Evolutionary conservation across 306 rosid genomes (phyloP), one percentile per base, ranked within the genome.

Genomic region (Oxytropis ochrocephala): DNA sequence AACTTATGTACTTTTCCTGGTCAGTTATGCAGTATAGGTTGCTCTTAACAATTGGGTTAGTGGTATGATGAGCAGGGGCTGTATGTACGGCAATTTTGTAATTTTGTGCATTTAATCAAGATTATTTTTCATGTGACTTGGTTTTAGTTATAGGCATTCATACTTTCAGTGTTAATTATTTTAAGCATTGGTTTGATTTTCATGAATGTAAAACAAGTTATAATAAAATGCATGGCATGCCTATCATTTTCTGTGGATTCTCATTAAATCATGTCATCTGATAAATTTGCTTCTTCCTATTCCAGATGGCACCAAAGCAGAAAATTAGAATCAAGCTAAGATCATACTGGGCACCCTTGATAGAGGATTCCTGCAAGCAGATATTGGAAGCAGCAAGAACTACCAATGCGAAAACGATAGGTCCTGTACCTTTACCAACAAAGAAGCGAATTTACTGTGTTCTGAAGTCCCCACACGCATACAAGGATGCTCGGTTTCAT

Each of bases 291-390:
- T 18, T 73, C n/a, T 69, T 71, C 67, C 27, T 42, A 35, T 84
- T 77, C 61, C 87, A 93, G 99, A 64, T 85, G 75, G 89, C 92
- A 12, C 97, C 99, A 3, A 94, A 91, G 91, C 96, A 88, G 84
- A 94, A 88, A 74, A 94, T 94, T 32, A 84, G 99, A 85, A 94
- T 94, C 78, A 94, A 94, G 70, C 96, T 94, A 36, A 88, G 99
- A 72, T 94, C 99, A 39, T 94, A 94, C 79, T 91, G 91, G 87
- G 97, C 87, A 52, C 85, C 88, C 10, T 78, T 94, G 72, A 88
- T 94, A 53, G 99, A 94, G 85, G 99, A 94, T 80, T 90, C 99
- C 5, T 94, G 97, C 89, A 94, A 94, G 91, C 97, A 94, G 86
- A 91, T 91, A 81, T 30, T 91, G 83, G 97, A 94, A 51, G 95